phyloP scores from a whole-genome alignment of 768 basidiomycete species.

The Phanerodontia chrysosporium region DNA sequence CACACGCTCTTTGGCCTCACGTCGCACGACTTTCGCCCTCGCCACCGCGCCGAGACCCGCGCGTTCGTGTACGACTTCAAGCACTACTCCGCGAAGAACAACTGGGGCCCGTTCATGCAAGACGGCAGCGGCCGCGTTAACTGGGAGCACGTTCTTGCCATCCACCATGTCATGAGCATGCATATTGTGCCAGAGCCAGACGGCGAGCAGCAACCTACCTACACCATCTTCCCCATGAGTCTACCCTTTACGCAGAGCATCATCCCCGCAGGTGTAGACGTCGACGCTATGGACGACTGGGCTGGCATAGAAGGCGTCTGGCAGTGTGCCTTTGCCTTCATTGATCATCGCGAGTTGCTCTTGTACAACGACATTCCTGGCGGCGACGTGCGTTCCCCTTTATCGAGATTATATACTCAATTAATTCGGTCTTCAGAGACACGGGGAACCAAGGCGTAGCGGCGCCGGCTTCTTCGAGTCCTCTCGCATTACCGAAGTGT shows the following conservation, averaged over 20 bases:
- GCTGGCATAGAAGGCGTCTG: slow-evolving; percentile 56
- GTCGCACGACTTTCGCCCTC: slow-evolving; percentile 31
- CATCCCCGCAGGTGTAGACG: slow-evolving; percentile 34
- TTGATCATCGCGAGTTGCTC: slow-evolving; percentile 66
- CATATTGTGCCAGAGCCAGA: slow-evolving; percentile 38
- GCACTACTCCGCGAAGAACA: slow-evolving; percentile 45
- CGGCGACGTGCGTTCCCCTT: not conserved
- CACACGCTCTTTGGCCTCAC: slow-evolving; percentile 60
- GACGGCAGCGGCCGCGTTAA: slow-evolving; percentile 44
- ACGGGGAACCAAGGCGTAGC: too few relatives aligned
- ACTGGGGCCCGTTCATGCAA: slow-evolving; percentile 53
- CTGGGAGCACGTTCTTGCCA: slow-evolving; percentile 54
- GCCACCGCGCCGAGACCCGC: slow-evolving; percentile 37
- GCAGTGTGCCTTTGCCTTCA: slow-evolving; percentile 63
- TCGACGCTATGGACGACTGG: slow-evolving; percentile 46
- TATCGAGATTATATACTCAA: not conserved
- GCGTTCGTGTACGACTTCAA: slow-evolving; percentile 61
- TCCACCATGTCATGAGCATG: slow-evolving; percentile 55
- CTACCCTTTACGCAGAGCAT: slow-evolving; percentile 51
- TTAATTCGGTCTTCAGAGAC: not conserved
- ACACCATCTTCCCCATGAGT: slow-evolving; percentile 41
- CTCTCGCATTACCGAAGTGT: slow-evolving; percentile 47
- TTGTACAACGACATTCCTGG: slow-evolving; percentile 42
- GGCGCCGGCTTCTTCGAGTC: not conserved
- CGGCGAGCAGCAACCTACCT: slow-evolving; percentile 8